Base-by-base conservation (phyloP, 495 filamentous ascomycete species). In the Penicillium riverlandense region DNA sequence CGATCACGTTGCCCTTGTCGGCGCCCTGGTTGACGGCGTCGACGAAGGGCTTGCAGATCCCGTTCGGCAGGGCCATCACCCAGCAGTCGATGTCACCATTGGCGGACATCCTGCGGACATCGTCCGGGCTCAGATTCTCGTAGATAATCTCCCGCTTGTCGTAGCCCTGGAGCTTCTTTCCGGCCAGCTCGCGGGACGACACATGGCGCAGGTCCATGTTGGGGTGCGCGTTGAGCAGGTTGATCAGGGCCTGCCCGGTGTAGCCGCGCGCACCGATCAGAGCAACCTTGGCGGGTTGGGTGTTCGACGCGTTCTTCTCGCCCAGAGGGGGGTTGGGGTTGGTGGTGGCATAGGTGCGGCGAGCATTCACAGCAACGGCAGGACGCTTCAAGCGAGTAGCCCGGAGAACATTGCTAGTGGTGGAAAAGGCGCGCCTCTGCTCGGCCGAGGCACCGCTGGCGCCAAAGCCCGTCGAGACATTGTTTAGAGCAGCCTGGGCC, bases 301-400 rank as follows among this genome's bases (percentile, higher is more conserved):
- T 71, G 63, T 92, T 96, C 40, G 87, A 90, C 38, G 79, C 83
- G 65, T 96, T 95, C 69, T 88, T 87, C 66, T 84, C 82, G 37
- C 92, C 92, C n/a, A 89, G 80, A n/a, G 91, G 92, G 14, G 91
- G 91, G 70, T 96, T 97, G 3, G 92, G 90, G 72, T 98, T 96
- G 14, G 90, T 96, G 38, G 85, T 86, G 29, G 84, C 80, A 50
- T 72, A 76, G 32, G 67, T 64, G 41, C 72, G 65, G 40, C 56
- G 40, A 10, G 57, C 44, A 40, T 57, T 57, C 38, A 61, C 58
- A 35, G 56, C 50, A 38, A 60, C 50, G 6, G 52, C 30, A 11
- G 58, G 63, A 30, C 62, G 65, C 41, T 38, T 55, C 8, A 45
- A 53, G 27, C 70, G 59, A 45, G 46, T 56, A 37, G 63, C 49